Base-by-base conservation (phyloP, 768 basidiomycete species). In the Amanita fuliginea region DNA sequence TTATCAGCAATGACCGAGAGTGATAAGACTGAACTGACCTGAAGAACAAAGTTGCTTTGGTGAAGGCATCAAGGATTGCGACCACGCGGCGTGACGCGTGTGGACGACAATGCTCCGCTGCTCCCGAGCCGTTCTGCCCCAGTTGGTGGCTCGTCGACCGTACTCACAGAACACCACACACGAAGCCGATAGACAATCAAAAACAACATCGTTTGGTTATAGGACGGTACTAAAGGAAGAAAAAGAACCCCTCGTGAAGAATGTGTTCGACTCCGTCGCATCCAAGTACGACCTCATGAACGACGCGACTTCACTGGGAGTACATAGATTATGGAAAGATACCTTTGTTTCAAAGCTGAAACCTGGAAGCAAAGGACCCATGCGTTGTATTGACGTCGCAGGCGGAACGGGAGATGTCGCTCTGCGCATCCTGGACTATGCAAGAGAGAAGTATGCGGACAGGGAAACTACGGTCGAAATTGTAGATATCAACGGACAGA, bases 401-500 rank as follows among this genome's bases (percentile, higher is more conserved):
- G 96, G 96, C 18, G 96, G 96, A 42, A 99, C 95, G 13, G 91
- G 96, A 16, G 96, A 99, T 70, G 94, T 99, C 60, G 96, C 96
- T 1, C 73, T 96, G 51, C 78, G 94, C 24, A 88, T 99, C 52
- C 71, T 99, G 45, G 93, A 99, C 70, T 74, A 86, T 56, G 93
- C 91, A 7, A 71, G 90, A 49, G 90, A 93, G 60, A 83, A 84
- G 49, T 85, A 91, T 59, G 86, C 83, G 2, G 93, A 95, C 66
- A 73, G 96, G 56, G 91, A 95, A 62, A 86, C 90, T 2, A 78
- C 74, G 35, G 92, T 98, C 0, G 83, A 88, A 43, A 76, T 98
- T 43, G 85, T 92, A 42, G 96, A 99, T 59, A 91, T 99, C 63
- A 99, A 98, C 59, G 78, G 76, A 1, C 85, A 94, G 60, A 99